A percentile compares a stretch with the other conserved stretches of the same genome.
Evolutionary conservation across 441 rosid genomes (phyloP).

Genomic region (Euphorbia celastroides): DNA sequence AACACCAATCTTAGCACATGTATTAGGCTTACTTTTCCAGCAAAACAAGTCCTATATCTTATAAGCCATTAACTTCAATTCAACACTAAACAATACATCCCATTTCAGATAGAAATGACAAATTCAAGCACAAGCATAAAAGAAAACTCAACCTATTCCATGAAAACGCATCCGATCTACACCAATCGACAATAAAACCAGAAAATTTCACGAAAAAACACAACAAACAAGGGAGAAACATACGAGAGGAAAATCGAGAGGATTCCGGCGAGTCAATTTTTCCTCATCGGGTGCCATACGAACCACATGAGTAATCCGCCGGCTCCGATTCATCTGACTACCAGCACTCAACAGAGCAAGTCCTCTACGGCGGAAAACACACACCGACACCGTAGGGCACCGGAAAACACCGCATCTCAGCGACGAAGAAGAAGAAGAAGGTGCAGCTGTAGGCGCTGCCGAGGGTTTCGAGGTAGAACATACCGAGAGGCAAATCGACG

Average conservation of each 20-base stretch:
- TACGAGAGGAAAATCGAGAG: conserved; percentile 68
- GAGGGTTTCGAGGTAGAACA: conserved; percentile 29
- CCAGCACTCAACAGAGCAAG: background rate
- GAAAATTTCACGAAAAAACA: too few relatives aligned
- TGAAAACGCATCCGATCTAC: background rate
- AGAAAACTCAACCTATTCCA: background rate
- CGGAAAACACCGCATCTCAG: conserved; percentile 22
- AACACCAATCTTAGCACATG: background rate
- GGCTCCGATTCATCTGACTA: conserved; percentile 15
- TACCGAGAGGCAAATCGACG: conserved; percentile 15
- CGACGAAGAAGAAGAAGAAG: conserved; percentile 18
- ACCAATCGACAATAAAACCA: background rate
- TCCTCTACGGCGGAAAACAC: conserved; percentile 11
- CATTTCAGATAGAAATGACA: background rate
- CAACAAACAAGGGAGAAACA: conserved; percentile 5
- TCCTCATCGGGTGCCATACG: conserved; percentile 82
- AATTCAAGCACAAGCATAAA: background rate
- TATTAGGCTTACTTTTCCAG: background rate
- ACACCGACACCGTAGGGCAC: conserved; percentile 18
- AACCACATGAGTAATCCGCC: conserved; percentile 31
- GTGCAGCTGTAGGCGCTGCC: conserved; percentile 6
- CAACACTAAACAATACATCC: background rate
- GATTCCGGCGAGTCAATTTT: conserved; percentile 60
- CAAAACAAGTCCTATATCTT: background rate
- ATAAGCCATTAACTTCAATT: background rate